These are phyloP conservation scores for Pichia nanzhaoensis DNA, from an alignment of 805 yeast genomes.

Conservation along the genomic window DNA sequence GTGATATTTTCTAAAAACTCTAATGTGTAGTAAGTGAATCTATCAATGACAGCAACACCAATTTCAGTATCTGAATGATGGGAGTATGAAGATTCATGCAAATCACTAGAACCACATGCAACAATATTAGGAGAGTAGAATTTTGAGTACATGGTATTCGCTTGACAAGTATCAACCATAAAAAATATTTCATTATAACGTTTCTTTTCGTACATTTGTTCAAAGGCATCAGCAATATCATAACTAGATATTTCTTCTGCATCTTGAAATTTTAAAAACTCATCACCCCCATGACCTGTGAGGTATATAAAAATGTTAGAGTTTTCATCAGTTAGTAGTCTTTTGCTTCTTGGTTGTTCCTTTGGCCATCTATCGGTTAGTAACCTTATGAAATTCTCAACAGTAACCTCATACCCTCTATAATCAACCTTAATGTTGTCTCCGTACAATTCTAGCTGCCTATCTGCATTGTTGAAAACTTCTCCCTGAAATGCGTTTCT, in stretches of 20 bases:
- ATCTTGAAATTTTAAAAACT: slow-evolving; percentile 94
- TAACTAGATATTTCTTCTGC: slow-evolving; percentile 95
- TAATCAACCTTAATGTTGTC: slow-evolving; percentile 94
- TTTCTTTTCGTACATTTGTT: slow-evolving; percentile 93
- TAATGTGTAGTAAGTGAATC: slow-evolving; percentile 88
- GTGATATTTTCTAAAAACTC: slow-evolving; percentile 79
- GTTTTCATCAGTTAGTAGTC: slow-evolving; percentile 86
- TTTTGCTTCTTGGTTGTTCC: slow-evolving; percentile 87
- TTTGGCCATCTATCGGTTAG: slow-evolving; percentile 94
- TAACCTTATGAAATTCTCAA: slow-evolving; percentile 87
- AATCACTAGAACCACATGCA: slow-evolving; percentile 84
- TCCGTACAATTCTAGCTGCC: slow-evolving; percentile 89
- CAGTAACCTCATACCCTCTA: slow-evolving; percentile 97
- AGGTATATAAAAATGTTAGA: slow-evolving; percentile 89
- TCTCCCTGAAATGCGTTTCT: slow-evolving; percentile 94
- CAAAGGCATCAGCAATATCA: slow-evolving; percentile 96
- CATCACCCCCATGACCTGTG: slow-evolving; percentile 99
- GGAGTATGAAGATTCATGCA: slow-evolving; percentile 88
- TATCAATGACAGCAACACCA: slow-evolving; percentile 96
- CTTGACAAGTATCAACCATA: slow-evolving; percentile 99
- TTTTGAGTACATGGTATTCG: slow-evolving; percentile 93
- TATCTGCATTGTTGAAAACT: slow-evolving; percentile 88
- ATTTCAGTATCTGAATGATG: slow-evolving; percentile 93
- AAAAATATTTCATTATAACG: slow-evolving; percentile 92
- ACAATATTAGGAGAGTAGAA: slow-evolving; percentile 88